Percentiles rank a stretch among this genome's conserved stretches.
phyloP scores from a whole-genome alignment of 805 yeast species.

The Kuraishia hungarica region DNA sequence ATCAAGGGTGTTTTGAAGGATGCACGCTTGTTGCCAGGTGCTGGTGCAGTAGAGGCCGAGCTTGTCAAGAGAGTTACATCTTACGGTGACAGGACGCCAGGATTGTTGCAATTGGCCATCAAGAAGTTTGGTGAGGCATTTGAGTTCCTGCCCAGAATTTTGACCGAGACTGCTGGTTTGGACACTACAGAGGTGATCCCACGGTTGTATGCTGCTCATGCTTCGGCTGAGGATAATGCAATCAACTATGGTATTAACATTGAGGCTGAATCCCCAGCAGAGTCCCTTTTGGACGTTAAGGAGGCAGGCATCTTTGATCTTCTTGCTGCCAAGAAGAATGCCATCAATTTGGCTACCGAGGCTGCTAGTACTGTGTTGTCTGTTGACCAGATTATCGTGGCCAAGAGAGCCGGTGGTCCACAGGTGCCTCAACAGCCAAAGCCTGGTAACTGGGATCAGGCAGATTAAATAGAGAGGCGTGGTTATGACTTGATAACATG shows the following conservation, averaged over 20 bases:
- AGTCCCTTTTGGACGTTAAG: slow-evolving; percentile 66
- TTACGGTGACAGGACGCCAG: slow-evolving; percentile 92
- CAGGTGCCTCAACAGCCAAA: slow-evolving; percentile 76
- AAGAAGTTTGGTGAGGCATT: slow-evolving; percentile 91
- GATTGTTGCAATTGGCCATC: slow-evolving; percentile 85
- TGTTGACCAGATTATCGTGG: slow-evolving; percentile 97
- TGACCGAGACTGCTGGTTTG: slow-evolving; percentile 91
- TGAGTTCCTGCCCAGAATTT: slow-evolving; percentile 85
- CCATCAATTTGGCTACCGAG: slow-evolving; percentile 89
- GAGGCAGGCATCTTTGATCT: slow-evolving; percentile 71
- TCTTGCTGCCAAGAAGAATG: slow-evolving; percentile 72
- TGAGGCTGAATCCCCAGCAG: slow-evolving; percentile 52
- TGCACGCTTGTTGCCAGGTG: slow-evolving; percentile 80
- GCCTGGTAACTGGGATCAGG: slow-evolving; percentile 96
- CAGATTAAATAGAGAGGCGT: slow-evolving; percentile 47
- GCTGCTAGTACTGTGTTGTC: slow-evolving; percentile 87
- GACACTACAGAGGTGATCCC: slow-evolving; percentile 88
- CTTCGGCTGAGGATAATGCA: slow-evolving; percentile 30
- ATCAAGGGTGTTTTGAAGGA: slow-evolving; percentile 86
- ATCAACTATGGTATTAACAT: slow-evolving; percentile 60
- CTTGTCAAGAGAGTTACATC: slow-evolving; percentile 69
- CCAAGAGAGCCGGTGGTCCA: slow-evolving; percentile 98
- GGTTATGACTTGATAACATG: too few relatives aligned
- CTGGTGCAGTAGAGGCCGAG: slow-evolving; percentile 92
- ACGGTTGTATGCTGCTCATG: slow-evolving; percentile 81